Conservation (phyloP, 2,329 filamentous ascomycete species). For the Xylariaceae sp. region DNA sequence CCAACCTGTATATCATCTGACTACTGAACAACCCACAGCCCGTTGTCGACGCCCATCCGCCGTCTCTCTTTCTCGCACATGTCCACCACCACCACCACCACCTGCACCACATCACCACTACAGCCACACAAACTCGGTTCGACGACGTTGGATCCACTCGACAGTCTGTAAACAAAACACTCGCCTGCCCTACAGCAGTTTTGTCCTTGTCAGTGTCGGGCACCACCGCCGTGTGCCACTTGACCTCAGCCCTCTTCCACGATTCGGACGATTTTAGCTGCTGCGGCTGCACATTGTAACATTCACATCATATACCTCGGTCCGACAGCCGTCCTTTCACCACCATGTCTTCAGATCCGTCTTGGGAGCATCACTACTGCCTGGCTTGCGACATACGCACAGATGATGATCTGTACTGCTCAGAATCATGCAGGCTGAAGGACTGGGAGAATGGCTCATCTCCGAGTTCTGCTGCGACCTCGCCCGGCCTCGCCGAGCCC, state of each 20-base stretch:
- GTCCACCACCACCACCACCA: too few species aligned
- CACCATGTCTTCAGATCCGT: slow-evolving; percentile 52
- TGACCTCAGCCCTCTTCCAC: too few species aligned
- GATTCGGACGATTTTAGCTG: too few species aligned
- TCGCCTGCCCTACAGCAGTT: too few species aligned
- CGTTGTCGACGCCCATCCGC: too few species aligned
- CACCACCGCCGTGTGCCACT: too few species aligned
- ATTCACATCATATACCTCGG: slow-evolving; percentile 15
- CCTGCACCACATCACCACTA: too few species aligned
- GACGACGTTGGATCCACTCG: too few species aligned
- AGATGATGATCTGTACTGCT: slow-evolving; percentile 80
- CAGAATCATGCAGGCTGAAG: slow-evolving; percentile 81
- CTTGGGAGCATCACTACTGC: slow-evolving; percentile 89
- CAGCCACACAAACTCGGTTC: too few species aligned
- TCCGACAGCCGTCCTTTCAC: slow-evolving; percentile 8
- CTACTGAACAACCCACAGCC: neutral
- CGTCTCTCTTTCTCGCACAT: too few species aligned
- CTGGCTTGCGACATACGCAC: slow-evolving; percentile 90
- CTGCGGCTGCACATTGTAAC: neutral
- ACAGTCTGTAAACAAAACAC: too few species aligned
- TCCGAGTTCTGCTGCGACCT: slow-evolving; percentile 55
- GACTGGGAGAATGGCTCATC: slow-evolving; percentile 71
- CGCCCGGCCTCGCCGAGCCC: slow-evolving; percentile 48
- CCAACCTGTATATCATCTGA: slow-evolving; percentile 6
- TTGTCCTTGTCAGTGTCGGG: too few species aligned